Percentiles rank a stretch among this genome's conserved stretches.
Conservation (phyloP, 2,329 filamentous ascomycete genomes). For the Penicillium sp. region DNA sequence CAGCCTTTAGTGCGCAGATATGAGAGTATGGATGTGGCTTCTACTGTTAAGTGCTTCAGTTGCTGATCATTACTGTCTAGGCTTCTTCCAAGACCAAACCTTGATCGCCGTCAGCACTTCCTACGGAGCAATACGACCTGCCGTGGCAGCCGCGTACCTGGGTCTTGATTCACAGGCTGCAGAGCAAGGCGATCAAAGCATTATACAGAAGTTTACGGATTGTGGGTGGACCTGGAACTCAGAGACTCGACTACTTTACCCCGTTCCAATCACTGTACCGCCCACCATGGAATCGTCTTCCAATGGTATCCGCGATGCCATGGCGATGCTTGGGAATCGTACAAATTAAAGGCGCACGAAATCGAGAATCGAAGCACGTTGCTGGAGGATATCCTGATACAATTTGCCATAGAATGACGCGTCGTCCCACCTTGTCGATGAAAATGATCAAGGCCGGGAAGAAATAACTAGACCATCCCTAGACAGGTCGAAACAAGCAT, state of each 20-base stretch:
- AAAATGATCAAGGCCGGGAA: neutral
- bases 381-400: conserved; percentile 9
- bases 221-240: conserved; percentile 41
- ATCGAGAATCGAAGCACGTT: neutral
- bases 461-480: neutral
- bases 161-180: conserved; percentile 32
- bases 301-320: conserved; percentile 33
- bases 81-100: conserved; percentile 39
- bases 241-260: conserved; percentile 33
- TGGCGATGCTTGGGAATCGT: conserved; percentile 33
- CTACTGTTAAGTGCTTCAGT: neutral
- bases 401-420: neutral
- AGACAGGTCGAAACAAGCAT: conserved; percentile 1
- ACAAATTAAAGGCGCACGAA: conserved; percentile 18
- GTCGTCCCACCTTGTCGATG: conserved; percentile 2
- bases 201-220: conserved; percentile 34
- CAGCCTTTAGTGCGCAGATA: conserved; percentile 34
- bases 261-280: conserved; percentile 28
- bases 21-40: conserved; percentile 29
- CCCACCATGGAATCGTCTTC: conserved; percentile 14
- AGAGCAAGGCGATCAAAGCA: conserved; percentile 25
- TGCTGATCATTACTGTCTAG: conserved; percentile 18
- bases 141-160: conserved; percentile 36
- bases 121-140: conserved; percentile 41
- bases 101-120: conserved; percentile 38